Percentiles rank a stretch among this genome's conserved stretches.
These are phyloP conservation scores for Odontarrhena argentea DNA, from an alignment of 345 rosid species.

Conservation along the genomic window DNA sequence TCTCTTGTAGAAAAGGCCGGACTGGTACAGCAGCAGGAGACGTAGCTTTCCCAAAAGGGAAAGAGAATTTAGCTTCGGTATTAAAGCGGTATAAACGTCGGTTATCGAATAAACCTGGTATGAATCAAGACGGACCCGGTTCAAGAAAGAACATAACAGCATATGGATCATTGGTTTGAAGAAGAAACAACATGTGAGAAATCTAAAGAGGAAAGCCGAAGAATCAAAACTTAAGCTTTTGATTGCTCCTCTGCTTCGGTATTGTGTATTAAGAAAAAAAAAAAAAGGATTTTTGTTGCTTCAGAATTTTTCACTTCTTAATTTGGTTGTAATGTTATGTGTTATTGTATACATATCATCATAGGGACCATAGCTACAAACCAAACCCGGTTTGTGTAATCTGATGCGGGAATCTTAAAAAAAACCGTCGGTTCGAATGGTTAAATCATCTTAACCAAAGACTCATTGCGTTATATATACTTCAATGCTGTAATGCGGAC, in stretches of 20 bases:
- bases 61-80: slow-evolving; percentile 94
- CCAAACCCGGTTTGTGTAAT: slow-evolving; percentile 39
- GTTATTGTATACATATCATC: slow-evolving; percentile 32
- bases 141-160: slow-evolving; percentile 44
- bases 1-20: slow-evolving; percentile 87
- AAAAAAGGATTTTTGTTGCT: slow-evolving; percentile 36
- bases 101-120: slow-evolving; percentile 57
- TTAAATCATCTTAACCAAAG: slow-evolving; percentile 16
- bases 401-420: slow-evolving; percentile 23
- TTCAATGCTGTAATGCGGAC: background rate
- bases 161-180: slow-evolving; percentile 39
- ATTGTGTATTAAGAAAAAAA: slow-evolving; percentile 39
- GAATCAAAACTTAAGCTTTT: slow-evolving; percentile 33
- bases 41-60: slow-evolving; percentile 93
- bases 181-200: background rate
- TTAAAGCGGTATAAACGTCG: slow-evolving; percentile 94
- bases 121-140: slow-evolving; percentile 47
- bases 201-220: slow-evolving; percentile 24
- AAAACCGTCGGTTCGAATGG: slow-evolving; percentile 25
- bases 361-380: slow-evolving; percentile 41
- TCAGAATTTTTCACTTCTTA: slow-evolving; percentile 31
- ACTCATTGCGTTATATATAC: background rate
- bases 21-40: slow-evolving; percentile 97
- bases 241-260: slow-evolving; percentile 38
- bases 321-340: slow-evolving; percentile 42